Evolutionary conservation across 148 eudicot genomes (phyloP), one percentile per base, ranked within the genome.

Genomic region (Vaccinium vitisidaea): DNA sequence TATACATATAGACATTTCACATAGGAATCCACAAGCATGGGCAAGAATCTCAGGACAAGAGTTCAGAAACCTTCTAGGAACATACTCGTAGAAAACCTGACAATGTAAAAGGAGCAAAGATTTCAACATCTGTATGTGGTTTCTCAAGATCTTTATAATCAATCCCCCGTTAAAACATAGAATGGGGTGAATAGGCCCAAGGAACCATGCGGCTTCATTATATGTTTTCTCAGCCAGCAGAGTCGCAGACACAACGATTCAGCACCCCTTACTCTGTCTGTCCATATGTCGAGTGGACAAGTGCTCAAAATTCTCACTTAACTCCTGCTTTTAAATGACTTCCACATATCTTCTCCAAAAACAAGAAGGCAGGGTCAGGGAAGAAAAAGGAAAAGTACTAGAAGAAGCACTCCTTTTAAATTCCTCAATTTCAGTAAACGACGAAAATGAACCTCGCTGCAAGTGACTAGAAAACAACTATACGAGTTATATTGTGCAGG

Each of bases 211-310:
- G 9, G 36, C 74, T 67, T 67, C 39, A 27, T 25, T 25, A 23
- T 50, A 23, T 77, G 3, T 77, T 53, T 77, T 50, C 32, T 77
- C 80, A 77, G 54, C 56, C 59, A 77, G 46, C 46, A 43, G 46
- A 43, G 7, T 43, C 6, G 59, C 32, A 49, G 58, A 49, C 13
- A 50, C 54, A 39, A 32, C 5, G 74, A 67, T 25, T 73, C 25
- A 32, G 25, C 21, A 36, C 46, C 12, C 27, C 27, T 50, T 25
- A 65, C 5, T 55, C 32, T 46, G 10, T 58, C 49, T 79, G 82
- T 32, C 82, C 82, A 54, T 79, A 14, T 79, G 46, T 19, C 1
- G n/a, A 80, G 39, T 36, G 39, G 0, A 27, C 30, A 27, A 36
- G 53, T 80, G 73, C 30, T 2, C 16, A 32, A 78, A 53, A 30